These are phyloP conservation scores for Candida verbasci DNA, from an alignment of 805 yeast genomes.

Conservation along the genomic window DNA sequence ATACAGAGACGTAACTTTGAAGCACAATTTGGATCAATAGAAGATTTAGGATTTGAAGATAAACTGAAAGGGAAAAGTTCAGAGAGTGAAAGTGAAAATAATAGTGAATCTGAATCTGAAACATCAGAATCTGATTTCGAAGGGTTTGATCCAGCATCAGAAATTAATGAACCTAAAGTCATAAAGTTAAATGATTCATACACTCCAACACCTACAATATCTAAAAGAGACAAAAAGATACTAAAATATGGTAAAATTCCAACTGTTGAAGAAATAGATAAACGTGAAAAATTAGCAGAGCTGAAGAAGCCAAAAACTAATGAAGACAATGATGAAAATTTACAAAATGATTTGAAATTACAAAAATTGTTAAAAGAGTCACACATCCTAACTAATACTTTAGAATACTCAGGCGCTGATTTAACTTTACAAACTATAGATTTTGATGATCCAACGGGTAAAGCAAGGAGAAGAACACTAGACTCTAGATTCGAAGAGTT, in stretches of 20 bases:
- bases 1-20: constrained; percentile 57
- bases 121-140: constrained; percentile 10
- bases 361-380: constrained; percentile 70
- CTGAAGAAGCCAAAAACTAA: constrained; percentile 29
- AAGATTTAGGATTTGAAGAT: constrained; percentile 37
- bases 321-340: constrained; percentile 45
- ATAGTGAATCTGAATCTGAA: constrained; percentile 20
- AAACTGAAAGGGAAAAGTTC: constrained; percentile 18
- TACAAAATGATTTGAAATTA: constrained; percentile 67
- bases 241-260: constrained; percentile 61
- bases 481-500: constrained; percentile 51
- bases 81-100: constrained; percentile 19
- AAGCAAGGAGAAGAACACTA: constrained; percentile 61
- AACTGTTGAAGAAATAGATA: constrained; percentile 31
- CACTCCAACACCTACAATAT: constrained; percentile 19
- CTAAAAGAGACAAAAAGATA: constrained; percentile 48
- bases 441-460: constrained; percentile 61
- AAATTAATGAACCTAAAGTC: constrained; percentile 34
- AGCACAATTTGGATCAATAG: constrained; percentile 59
- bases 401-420: constrained; percentile 60
- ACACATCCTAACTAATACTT: constrained; percentile 49
- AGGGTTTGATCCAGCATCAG: constrained; percentile 11
- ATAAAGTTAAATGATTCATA: constrained; percentile 34
- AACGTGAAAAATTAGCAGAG: constrained; percentile 21
- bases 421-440: constrained; percentile 60